A percentile compares a stretch with the other conserved stretches of the same genome.
Evolutionary conservation across 139 green algal species (phyloP).

Genomic region (Tetraselmis striata): DNA sequence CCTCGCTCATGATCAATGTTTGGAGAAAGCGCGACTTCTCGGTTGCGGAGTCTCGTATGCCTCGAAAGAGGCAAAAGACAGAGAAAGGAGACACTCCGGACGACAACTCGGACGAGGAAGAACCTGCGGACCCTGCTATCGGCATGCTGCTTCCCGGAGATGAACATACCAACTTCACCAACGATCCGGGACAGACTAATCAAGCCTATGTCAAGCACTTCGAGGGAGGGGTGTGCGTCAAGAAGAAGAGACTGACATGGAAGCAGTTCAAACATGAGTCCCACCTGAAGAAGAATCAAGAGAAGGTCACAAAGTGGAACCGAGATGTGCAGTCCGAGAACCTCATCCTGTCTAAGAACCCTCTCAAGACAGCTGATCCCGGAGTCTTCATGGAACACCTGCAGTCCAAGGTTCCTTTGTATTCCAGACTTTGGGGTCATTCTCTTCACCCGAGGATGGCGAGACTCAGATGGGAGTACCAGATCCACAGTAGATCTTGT

Average conservation of each 20-base stretch:
- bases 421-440: neutral
- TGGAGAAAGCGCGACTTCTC: neutral
- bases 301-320: neutral
- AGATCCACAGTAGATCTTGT: neutral
- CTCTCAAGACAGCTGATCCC: neutral
- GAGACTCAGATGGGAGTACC: neutral
- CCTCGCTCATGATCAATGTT: neutral
- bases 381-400: neutral
- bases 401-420: neutral
- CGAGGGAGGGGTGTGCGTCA: neutral
- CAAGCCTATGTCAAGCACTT: neutral
- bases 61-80: neutral
- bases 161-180: neutral
- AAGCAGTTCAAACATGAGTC: neutral
- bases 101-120: neutral
- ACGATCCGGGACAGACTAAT: neutral
- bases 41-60: neutral
- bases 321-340: neutral
- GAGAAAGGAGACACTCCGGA: neutral
- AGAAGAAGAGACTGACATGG: neutral
- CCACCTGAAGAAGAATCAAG: neutral
- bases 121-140: neutral
- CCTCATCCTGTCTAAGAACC: neutral
- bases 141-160: neutral
- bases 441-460: neutral